Percentiles rank a stretch among this genome's conserved stretches.
phyloP scores from a whole-genome alignment of 371 early-diverging fungal species.

The Mucor saturninus region DNA sequence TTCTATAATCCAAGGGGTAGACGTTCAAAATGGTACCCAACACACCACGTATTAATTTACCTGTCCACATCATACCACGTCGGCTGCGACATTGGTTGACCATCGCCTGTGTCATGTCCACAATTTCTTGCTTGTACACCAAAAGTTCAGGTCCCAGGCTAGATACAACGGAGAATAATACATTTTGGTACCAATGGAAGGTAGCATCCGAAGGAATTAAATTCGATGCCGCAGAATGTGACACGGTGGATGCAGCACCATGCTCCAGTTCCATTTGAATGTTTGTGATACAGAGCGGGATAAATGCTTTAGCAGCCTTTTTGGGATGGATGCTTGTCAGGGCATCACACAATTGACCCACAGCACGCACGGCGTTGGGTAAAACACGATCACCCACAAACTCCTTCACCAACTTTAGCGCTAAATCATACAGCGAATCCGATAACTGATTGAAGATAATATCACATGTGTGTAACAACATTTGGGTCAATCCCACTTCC shows the following conservation, averaged over 20 bases:
- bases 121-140: slow-evolving; percentile 55
- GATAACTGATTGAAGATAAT: slow-evolving; percentile 71
- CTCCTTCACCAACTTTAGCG: slow-evolving; percentile 62
- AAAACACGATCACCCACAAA: slow-evolving; percentile 65
- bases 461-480: slow-evolving; percentile 63
- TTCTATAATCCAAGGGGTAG: slow-evolving; percentile 62
- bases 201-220: slow-evolving; percentile 70
- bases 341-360: slow-evolving; percentile 61
- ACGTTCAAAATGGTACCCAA: slow-evolving; percentile 51
- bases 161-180: slow-evolving; percentile 59
- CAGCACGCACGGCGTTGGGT: slow-evolving; percentile 72
- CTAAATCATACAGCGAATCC: slow-evolving; percentile 65
- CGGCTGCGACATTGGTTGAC: slow-evolving; percentile 64
- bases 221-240: slow-evolving; percentile 57
- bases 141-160: slow-evolving; percentile 61
- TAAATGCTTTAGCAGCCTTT: slow-evolving; percentile 59
- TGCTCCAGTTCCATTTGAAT: slow-evolving; percentile 73
- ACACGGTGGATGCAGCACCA: slow-evolving; percentile 68
- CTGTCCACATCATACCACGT: slow-evolving; percentile 76
- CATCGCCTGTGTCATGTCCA: slow-evolving; percentile 54
- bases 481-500: slow-evolving; percentile 52
- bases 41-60: slow-evolving; percentile 57
- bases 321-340: slow-evolving; percentile 50
- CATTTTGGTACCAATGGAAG: slow-evolving; percentile 80
- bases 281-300: slow-evolving; percentile 63